Percentiles rank a stretch among this genome's conserved stretches.
Conservation (phyloP, 1,139 yeast species). For the Scheffersomyces insectosa region DNA sequence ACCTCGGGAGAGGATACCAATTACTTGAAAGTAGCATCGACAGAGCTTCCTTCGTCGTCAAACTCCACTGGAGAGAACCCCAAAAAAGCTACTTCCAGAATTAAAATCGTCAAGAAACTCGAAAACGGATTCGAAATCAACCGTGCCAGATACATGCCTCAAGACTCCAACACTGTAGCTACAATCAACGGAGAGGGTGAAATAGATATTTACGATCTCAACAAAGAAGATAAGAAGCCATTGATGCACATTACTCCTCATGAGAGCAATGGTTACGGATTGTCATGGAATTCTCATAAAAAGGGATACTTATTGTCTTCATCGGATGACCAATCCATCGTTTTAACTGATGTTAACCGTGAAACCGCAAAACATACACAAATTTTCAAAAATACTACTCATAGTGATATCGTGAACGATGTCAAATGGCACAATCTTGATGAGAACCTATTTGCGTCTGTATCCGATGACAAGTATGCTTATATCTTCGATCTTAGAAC, state of each 20-base stretch:
- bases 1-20: slow-evolving; percentile 81
- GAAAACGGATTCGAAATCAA: slow-evolving; percentile 64
- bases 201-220: slow-evolving; percentile 61
- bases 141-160: slow-evolving; percentile 82
- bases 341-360: slow-evolving; percentile 51
- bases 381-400: slow-evolving; percentile 33
- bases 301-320: slow-evolving; percentile 56
- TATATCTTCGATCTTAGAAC: slow-evolving; percentile 45
- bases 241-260: slow-evolving; percentile 51
- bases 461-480: slow-evolving; percentile 62
- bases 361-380: slow-evolving; percentile 11
- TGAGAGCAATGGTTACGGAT: slow-evolving; percentile 68
- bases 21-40: slow-evolving; percentile 72
- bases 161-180: slow-evolving; percentile 64
- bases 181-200: slow-evolving; percentile 79
- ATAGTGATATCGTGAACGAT: slow-evolving; percentile 67
- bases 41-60: slow-evolving; percentile 58
- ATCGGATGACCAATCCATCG: slow-evolving; percentile 65
- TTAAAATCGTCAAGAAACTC: slow-evolving; percentile 62
- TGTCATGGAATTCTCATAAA: slow-evolving; percentile 57
- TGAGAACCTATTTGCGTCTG: slow-evolving; percentile 59
- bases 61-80: slow-evolving; percentile 20
- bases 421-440: slow-evolving; percentile 66
- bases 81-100: slow-evolving; percentile 43
- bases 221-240: slow-evolving; percentile 24